These are phyloP conservation scores for Hypoxylon rubiginosum DNA, from an alignment of 2,329 filamentous ascomycete genomes.

Conservation along the genomic window DNA sequence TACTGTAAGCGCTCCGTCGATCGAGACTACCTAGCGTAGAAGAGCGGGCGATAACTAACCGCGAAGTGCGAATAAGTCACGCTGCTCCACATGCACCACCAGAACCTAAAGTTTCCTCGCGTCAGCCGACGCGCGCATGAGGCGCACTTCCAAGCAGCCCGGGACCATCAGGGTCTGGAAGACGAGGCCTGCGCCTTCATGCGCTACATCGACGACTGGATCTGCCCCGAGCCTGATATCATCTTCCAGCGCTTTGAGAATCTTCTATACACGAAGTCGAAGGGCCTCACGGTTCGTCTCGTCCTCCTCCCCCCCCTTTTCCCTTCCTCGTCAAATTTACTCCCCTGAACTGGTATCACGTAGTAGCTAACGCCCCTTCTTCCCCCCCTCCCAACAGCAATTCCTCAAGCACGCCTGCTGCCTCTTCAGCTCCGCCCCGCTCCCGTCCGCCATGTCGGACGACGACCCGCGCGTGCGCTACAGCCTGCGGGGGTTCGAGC, in stretches of 20 bases:
- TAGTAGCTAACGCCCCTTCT: background rate
- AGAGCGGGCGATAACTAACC: background rate
- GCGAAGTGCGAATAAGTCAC: conserved; percentile 10
- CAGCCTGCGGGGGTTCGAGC: conserved; percentile 17
- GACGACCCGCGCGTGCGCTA: conserved; percentile 26
- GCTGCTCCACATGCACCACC: conserved; percentile 14
- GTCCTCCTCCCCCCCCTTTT: background rate
- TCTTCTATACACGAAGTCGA: conserved; percentile 18
- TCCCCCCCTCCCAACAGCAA: conserved; percentile 16
- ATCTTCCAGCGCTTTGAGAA: conserved; percentile 38
- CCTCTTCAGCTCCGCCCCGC: conserved; percentile 12
- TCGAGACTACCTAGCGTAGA: background rate
- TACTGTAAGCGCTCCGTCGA: conserved; percentile 30
- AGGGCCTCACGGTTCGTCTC: conserved; percentile 21
- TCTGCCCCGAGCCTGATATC: conserved; percentile 27
- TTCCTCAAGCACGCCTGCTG: conserved; percentile 18
- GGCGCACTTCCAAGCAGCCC: conserved; percentile 19
- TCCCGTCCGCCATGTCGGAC: background rate
- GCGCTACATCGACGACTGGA: conserved; percentile 41
- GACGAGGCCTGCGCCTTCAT: conserved; percentile 35
- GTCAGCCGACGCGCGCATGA: conserved; percentile 28
- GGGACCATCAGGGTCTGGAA: conserved; percentile 22
- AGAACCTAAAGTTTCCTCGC: conserved; percentile 27
- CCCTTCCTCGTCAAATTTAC: background rate
- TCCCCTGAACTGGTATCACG: background rate